Evolutionary conservation across 1,284 basidiomycete species (phyloP).

Genomic region (Rhodotorula sp.): DNA sequence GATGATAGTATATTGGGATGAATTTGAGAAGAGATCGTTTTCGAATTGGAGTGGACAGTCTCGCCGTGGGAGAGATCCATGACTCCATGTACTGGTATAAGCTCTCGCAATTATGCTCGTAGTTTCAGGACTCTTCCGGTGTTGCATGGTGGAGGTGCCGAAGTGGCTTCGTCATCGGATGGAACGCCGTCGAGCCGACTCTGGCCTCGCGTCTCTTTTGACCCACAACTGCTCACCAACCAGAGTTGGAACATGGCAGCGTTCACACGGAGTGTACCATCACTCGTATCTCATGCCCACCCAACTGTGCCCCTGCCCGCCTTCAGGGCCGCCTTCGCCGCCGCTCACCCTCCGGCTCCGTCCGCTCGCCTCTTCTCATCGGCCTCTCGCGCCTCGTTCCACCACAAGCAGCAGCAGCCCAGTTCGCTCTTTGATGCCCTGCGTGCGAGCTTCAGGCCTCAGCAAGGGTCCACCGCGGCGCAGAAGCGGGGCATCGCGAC

Average conservation of each 20-base stretch:
- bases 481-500: slow-evolving; percentile 13
- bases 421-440: slow-evolving; percentile 1
- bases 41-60: too few species aligned
- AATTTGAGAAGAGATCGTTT: too few species aligned
- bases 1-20: too few species aligned
- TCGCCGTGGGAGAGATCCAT: too few species aligned
- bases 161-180: slow-evolving; percentile 1
- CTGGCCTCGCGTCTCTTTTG: not conserved
- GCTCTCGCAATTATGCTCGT: too few species aligned
- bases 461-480: not conserved
- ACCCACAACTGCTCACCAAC: not conserved
- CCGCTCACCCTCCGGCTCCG: not conserved
- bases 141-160: not conserved
- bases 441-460: not conserved
- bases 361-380: slow-evolving; percentile 24
- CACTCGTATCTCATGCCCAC: not conserved
- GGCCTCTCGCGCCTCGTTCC: not conserved
- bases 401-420: not conserved
- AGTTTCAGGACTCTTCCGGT: too few species aligned
- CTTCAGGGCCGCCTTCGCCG: slow-evolving; percentile 1
- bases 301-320: not conserved
- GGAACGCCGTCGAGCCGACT: not conserved
- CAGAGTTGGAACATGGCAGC: not conserved
- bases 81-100: too few species aligned
- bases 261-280: not conserved